These are phyloP conservation scores for Davidsoniella eucalypti DNA, from an alignment of 2,329 filamentous ascomycete species.

Conservation along the genomic window DNA sequence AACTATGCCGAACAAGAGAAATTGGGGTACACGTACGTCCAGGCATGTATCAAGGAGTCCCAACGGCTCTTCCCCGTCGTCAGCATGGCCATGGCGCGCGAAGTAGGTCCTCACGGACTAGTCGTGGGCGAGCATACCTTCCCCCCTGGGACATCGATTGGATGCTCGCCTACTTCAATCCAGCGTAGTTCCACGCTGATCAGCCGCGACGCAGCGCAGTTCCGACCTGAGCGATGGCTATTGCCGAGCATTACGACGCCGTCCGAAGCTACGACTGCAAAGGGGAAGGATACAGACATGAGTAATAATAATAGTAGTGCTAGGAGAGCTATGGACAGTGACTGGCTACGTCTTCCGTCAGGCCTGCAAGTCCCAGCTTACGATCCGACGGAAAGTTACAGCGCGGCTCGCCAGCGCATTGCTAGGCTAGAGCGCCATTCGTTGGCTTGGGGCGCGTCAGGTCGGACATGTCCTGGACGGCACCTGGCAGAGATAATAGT, in stretches of 20 bases:
- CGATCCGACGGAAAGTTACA: slow-evolving; percentile 10
- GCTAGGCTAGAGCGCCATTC: slow-evolving; percentile 25
- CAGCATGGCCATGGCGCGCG: slow-evolving; percentile 33
- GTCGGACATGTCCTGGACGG: slow-evolving; percentile 32
- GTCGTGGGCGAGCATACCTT: slow-evolving; percentile 24
- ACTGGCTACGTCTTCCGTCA: neutral
- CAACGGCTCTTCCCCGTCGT: slow-evolving; percentile 35
- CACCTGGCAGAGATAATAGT: slow-evolving; percentile 35
- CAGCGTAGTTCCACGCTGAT: slow-evolving; percentile 35
- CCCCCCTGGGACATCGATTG: slow-evolving; percentile 30
- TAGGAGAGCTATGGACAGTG: neutral
- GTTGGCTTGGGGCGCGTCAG: slow-evolving; percentile 35
- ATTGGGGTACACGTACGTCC: slow-evolving; percentile 20
- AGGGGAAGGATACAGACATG: neutral
- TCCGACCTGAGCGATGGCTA: slow-evolving; percentile 31
- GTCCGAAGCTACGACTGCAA: neutral
- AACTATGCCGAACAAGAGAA: neutral
- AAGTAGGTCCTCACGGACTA: slow-evolving; percentile 24
- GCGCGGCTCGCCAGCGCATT: slow-evolving; percentile 21
- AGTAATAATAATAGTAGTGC: too few relatives aligned
- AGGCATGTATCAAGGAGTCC: slow-evolving; percentile 32
- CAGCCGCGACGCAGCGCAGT: slow-evolving; percentile 27
- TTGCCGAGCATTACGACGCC: neutral
- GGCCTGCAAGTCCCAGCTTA: slow-evolving; percentile 2
- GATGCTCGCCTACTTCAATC: slow-evolving; percentile 33